Base-by-base conservation (phyloP, 2,329 filamentous ascomycete species). In the Penicillium sp. region DNA sequence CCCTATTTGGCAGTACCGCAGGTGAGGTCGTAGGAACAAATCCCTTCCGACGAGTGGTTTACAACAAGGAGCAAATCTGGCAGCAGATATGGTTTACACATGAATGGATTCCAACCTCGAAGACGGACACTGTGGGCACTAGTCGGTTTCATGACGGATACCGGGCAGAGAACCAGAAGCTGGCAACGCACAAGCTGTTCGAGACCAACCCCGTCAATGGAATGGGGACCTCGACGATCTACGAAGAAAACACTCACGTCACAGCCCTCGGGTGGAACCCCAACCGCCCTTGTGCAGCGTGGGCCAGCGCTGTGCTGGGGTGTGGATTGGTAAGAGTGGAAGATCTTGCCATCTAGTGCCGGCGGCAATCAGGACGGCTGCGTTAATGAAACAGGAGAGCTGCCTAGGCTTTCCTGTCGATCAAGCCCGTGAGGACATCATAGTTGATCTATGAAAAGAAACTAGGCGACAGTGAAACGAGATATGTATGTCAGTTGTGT, bases 251-350 rank as follows among this genome's bases (percentile, higher is more conserved):
- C 61, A 87, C 85, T 10, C 81, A 86, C 47, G 77, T 90, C 61
- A 86, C 86, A 6, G 78, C 81, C 1, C 75, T 88, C 25, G 81
- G 82, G 41, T 90, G 88, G 88, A 90, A 90, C 67, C 86, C 87
- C 1, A 89, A 90, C 65, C 70, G 79, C 36, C 76, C 79, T n/a
- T 87, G 81, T 65, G 85, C 86, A 13, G 87, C 82, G 63, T 89
- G 88, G 87, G 86, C 85, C 3, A 86, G 86, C 10, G 83, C 82
- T 4, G 86, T 84, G 0, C 81, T 88, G 80, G 88, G 81, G 0
- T 89, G 86, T 29, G 88, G 88, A 0, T 70, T 91, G 58, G 78
- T 90, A 43, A 81, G 85, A 60, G 78, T 90, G 21, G 83, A 88
- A 78, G 87, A 90, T 67, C 70, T 90, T 23, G 85, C 86, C 0